Conservation (phyloP, 192 early-diverging fungal genomes). For the Podila clonocystis region DNA sequence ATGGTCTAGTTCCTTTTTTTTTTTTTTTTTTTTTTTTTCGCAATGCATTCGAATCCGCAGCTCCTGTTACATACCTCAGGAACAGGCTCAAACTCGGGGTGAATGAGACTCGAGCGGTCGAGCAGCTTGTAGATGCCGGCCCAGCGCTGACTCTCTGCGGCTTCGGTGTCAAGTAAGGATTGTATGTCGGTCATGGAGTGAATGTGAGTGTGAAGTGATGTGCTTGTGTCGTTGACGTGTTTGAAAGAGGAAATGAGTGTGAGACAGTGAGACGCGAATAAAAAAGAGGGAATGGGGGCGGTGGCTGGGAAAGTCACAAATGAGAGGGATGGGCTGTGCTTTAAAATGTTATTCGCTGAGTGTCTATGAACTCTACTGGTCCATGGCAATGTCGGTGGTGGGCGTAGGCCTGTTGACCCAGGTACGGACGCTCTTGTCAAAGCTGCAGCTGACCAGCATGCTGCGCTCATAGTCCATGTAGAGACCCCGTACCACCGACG, state of each 20-base stretch:
- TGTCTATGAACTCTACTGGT: neutral
- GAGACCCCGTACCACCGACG: constrained; percentile 60
- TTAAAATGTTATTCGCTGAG: neutral
- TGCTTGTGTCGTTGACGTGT: neutral
- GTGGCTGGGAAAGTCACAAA: too few relatives aligned
- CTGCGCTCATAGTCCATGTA: constrained; percentile 58
- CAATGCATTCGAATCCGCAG: neutral
- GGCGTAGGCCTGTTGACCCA: constrained; percentile 44
- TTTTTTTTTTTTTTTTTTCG: neutral
- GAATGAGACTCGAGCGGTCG: constrained; percentile 41
- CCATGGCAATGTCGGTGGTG: constrained; percentile 5
- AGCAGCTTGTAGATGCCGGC: constrained; percentile 42
- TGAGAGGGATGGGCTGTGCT: neutral
- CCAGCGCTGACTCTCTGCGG: constrained; percentile 35
- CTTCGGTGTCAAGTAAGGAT: neutral
- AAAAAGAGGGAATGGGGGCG: too few relatives aligned
- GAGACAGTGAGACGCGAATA: too few relatives aligned
- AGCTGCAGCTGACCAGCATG: constrained; percentile 63
- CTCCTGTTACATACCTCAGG: constrained; percentile 15
- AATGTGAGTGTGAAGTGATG: neutral
- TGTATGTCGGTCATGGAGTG: constrained; percentile 29
- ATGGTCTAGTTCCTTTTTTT: neutral
- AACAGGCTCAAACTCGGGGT: constrained; percentile 41
- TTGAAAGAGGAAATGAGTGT: too few relatives aligned
- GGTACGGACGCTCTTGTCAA: constrained; percentile 67